Conservation (phyloP, 306 rosid species). For the Trichosanthes cucumerina region DNA sequence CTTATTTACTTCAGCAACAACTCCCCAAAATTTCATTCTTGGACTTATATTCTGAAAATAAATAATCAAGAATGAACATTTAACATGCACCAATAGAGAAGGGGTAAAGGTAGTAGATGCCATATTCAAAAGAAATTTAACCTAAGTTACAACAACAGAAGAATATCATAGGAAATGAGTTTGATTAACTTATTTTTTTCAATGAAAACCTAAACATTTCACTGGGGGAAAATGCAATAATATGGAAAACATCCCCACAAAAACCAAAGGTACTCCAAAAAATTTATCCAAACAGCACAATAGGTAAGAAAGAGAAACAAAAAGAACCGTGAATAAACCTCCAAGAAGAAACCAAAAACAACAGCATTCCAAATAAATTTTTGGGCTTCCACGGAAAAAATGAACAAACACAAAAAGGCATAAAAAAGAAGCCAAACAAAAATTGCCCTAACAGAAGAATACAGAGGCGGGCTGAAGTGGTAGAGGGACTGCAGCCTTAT, state of each 20-base stretch:
- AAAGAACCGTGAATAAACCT: too few relatives aligned
- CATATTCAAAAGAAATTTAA: not conserved
- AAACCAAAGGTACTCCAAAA: too few relatives aligned
- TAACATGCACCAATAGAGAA: not conserved
- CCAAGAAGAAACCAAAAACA: too few relatives aligned
- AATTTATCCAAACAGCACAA: too few relatives aligned
- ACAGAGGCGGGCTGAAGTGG: not conserved
- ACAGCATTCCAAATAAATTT: not conserved
- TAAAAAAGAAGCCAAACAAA: not conserved
- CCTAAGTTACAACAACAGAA: not conserved
- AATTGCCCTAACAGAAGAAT: not conserved
- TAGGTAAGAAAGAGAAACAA: too few relatives aligned
- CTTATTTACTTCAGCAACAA: constrained; percentile 78
- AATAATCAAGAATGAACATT: constrained; percentile 4
- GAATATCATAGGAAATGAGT: not conserved
- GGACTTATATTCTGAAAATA: constrained; percentile 57
- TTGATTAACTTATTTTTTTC: not conserved
- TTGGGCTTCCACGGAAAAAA: not conserved
- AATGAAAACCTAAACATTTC: not conserved
- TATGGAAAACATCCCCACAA: too few relatives aligned
- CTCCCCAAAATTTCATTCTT: constrained; percentile 95
- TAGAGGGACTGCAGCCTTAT: not conserved
- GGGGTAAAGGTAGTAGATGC: not conserved
- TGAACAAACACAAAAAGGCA: not conserved
- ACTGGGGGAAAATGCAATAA: too few relatives aligned